Base-by-base conservation (phyloP, 768 basidiomycete species). In the Trametes villosa region DNA sequence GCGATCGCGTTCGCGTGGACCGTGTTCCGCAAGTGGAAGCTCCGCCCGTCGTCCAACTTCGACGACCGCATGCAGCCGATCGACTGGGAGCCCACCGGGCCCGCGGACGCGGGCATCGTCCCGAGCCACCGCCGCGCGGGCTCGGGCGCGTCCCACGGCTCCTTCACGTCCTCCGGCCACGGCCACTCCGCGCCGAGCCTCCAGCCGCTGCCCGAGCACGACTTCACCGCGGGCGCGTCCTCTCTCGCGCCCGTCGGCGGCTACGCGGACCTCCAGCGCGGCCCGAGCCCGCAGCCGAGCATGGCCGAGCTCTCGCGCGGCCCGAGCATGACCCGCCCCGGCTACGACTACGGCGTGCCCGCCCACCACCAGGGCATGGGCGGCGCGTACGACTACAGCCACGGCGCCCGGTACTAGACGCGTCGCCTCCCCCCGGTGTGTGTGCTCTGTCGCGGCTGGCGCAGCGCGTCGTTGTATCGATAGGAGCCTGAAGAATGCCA, bases 21-120 rank as follows among this genome's bases (percentile, higher is more conserved):
- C 48, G 76, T 93, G 70, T 90, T 94, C 80, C 88, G 93, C 78
- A 94, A 94, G 74, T 94, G 91, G 89, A 93, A 94, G 77, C 86
- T 94, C 70, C 86, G 84, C 54, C 85, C 89, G 58, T 94, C 92
- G 30, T 81, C 84, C 69, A 82, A 84, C 67, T 94, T 94, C 71
- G 89, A 92, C 67, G 85, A 86, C 62, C 91, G 92, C 65, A 84
- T 96, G 78, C 85, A 89, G 60, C 92, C 94, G 61, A 92, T 94
- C 70, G 87, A 93, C 77, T 94, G 91, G 91, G 85, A 89, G 70
- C 90, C 91, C n/a, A 80, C 83, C 45, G 75, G 70, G 53, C 76
- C 76, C 4, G 81, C 81, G 9, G 81, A 83, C 56, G 53, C 66
- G 33, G 81, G 74, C 59, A 72, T 80, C 49, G 71, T 80, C 49